Conservation (phyloP, 2,329 filamentous ascomycete species). For the Claviceps citrina region DNA sequence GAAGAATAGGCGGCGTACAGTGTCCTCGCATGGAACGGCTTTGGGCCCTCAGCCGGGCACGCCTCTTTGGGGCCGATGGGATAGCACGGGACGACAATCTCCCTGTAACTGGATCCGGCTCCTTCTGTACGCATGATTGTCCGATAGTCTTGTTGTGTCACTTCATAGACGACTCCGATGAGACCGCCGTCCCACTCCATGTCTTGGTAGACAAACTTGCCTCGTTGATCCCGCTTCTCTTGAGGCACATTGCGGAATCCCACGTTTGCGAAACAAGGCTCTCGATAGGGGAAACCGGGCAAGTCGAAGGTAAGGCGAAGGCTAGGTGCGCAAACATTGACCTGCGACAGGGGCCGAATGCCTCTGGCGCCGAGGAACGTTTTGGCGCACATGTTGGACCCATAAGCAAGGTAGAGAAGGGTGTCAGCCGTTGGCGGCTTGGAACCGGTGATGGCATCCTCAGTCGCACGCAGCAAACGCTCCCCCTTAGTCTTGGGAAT, state of each 20-base stretch:
- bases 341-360: slow-evolving; percentile 64
- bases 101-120: slow-evolving; percentile 68
- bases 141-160: slow-evolving; percentile 66
- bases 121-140: slow-evolving; percentile 85
- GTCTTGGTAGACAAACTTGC: slow-evolving; percentile 5
- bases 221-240: slow-evolving; percentile 16
- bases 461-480: slow-evolving; percentile 17
- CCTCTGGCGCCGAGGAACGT: slow-evolving; percentile 66
- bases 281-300: slow-evolving; percentile 67
- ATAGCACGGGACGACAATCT: slow-evolving; percentile 67
- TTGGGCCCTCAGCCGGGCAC: slow-evolving; percentile 45
- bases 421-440: slow-evolving; percentile 24
- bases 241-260: slow-evolving; percentile 40
- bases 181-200: slow-evolving; percentile 60
- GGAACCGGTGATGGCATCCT: slow-evolving; percentile 11
- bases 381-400: slow-evolving; percentile 69
- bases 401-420: slow-evolving; percentile 74
- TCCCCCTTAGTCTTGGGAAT: slow-evolving; percentile 18
- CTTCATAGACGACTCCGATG: slow-evolving; percentile 89
- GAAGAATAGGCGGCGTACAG: slow-evolving; percentile 48
- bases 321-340: slow-evolving; percentile 69
- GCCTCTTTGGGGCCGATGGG: slow-evolving; percentile 41
- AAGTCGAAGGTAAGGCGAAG: slow-evolving; percentile 73
- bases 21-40: slow-evolving; percentile 69
- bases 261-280: slow-evolving; percentile 87